These are phyloP conservation scores for Podaxis sp. DNA, from an alignment of 768 basidiomycete species.

Conservation along the genomic window DNA sequence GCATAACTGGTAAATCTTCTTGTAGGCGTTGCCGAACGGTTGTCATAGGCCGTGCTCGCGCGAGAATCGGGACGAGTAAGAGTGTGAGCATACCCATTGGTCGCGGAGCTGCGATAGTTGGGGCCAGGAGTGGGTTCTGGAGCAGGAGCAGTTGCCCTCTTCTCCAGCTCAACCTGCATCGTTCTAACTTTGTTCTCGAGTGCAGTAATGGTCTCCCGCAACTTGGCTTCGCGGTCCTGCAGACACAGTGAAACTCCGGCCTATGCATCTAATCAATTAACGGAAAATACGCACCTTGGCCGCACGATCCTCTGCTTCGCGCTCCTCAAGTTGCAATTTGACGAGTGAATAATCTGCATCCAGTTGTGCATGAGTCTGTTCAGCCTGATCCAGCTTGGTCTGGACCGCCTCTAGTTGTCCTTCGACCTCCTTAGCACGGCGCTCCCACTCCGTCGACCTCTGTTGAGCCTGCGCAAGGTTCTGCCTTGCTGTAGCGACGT, in stretches of 20 bases:
- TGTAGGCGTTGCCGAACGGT: conserved; percentile 52
- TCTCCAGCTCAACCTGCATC: conserved; percentile 59
- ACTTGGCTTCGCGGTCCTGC: conserved; percentile 71
- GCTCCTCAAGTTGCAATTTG: conserved; percentile 74
- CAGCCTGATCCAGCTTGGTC: conserved; percentile 64
- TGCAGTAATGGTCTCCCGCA: conserved; percentile 62
- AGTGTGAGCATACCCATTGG: conserved; percentile 40
- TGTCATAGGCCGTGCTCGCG: conserved; percentile 59
- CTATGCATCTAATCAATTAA: neutral
- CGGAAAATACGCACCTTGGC: conserved; percentile 47
- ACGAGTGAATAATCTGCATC: conserved; percentile 69
- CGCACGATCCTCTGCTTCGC: conserved; percentile 68
- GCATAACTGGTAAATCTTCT: conserved; percentile 30
- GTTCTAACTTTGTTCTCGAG: conserved; percentile 61
- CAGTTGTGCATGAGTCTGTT: conserved; percentile 62
- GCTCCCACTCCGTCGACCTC: conserved; percentile 81
- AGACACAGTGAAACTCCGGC: conserved; percentile 4
- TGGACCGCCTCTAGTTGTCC: conserved; percentile 57
- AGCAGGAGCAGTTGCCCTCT: conserved; percentile 36
- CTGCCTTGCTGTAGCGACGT: conserved; percentile 56
- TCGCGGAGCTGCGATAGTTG: conserved; percentile 37
- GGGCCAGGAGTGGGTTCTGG: conserved; percentile 32
- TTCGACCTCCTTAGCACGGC: conserved; percentile 70
- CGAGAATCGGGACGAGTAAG: conserved; percentile 75
- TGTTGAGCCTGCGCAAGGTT: conserved; percentile 73